Evolutionary conservation across 2,329 filamentous ascomycete genomes (phyloP).

Genomic region (Achaetomium macrosporum): DNA sequence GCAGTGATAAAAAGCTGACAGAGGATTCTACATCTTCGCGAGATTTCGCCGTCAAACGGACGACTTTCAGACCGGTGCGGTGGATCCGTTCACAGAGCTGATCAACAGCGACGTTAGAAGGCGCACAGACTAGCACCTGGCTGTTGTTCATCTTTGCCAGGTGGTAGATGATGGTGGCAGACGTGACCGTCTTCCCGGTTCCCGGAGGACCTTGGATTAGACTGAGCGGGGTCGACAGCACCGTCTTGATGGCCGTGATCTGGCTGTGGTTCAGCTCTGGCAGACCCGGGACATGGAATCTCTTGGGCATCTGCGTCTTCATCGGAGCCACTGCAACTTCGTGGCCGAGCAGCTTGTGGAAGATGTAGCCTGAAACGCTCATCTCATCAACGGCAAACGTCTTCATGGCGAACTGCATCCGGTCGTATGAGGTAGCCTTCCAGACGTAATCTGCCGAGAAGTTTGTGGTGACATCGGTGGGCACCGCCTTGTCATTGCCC

Average conservation of each 20-base stretch:
- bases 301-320: conserved; percentile 93
- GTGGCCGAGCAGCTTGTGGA: conserved; percentile 91
- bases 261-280: conserved; percentile 95
- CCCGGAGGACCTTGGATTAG: conserved; percentile 95
- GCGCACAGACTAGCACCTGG: conserved; percentile 92
- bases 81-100: conserved; percentile 97
- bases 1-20: conserved; percentile 88
- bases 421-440: conserved; percentile 98
- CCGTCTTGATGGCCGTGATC: conserved; percentile 92
- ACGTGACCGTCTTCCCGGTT: conserved; percentile 97
- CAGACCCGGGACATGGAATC: conserved; percentile 90
- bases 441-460: conserved; percentile 99
- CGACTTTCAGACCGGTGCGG: conserved; percentile 88
- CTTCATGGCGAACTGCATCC: conserved; percentile 99
- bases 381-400: conserved; percentile 96
- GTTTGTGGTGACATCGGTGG: conserved; percentile 93
- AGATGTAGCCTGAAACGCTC: conserved; percentile 98
- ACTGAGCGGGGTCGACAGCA: conserved; percentile 86
- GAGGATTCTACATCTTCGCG: conserved; percentile 98
- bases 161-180: conserved; percentile 97
- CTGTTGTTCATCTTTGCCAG: conserved; percentile 91
- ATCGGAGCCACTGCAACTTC: conserved; percentile 91
- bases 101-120: conserved; percentile 96
- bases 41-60: conserved; percentile 97
- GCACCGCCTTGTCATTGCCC: conserved; percentile 91